These are phyloP conservation scores for Citrus reticulata DNA, from an alignment of 345 rosid genomes.

Conservation along the genomic window DNA sequence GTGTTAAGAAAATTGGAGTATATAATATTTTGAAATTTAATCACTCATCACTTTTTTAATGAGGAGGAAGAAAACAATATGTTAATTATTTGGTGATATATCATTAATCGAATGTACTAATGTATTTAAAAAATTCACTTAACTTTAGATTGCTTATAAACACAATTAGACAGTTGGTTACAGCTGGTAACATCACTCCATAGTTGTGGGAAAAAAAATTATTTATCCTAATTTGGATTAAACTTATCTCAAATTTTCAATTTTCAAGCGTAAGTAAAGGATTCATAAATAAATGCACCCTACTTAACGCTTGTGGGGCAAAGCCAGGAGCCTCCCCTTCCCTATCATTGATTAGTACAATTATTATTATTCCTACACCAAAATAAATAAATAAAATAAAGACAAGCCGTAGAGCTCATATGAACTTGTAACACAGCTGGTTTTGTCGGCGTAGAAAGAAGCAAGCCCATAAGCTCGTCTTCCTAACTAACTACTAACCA, in stretches of 20 bases:
- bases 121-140: background rate
- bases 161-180: background rate
- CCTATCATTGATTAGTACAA: background rate
- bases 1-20: background rate
- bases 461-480: conserved; percentile 10
- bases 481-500: conserved; percentile 17
- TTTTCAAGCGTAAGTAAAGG: background rate
- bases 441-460: conserved; percentile 30
- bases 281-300: background rate
- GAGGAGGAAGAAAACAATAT: background rate
- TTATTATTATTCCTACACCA: background rate
- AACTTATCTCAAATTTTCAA: background rate
- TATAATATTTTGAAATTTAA: background rate
- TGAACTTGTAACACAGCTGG: conserved; percentile 13
- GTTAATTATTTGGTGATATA: background rate
- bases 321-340: background rate
- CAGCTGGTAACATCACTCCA: background rate
- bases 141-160: background rate
- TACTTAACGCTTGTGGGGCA: background rate
- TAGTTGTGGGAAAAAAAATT: background rate
- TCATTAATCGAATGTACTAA: background rate
- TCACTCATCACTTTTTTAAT: background rate
- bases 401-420: background rate
- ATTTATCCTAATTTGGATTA: background rate
- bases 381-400: background rate